Conservation (phyloP, 306 rosid species). For the Pyrus betulifolia region DNA sequence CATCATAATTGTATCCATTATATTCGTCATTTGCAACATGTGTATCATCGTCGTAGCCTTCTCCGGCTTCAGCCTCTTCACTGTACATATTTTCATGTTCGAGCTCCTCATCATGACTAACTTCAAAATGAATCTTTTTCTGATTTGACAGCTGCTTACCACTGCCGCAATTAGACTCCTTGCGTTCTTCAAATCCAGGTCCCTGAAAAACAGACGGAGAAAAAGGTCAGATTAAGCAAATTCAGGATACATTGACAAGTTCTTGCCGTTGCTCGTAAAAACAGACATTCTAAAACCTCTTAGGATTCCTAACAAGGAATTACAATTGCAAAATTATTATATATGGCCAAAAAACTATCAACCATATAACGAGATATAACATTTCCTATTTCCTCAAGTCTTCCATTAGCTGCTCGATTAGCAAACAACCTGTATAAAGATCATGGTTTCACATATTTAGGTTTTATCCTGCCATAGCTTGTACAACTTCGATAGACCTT, state of each 20-base stretch:
- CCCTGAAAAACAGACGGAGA: background rate
- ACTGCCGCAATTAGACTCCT: background rate
- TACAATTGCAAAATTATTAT: background rate
- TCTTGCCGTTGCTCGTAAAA: too few relatives aligned
- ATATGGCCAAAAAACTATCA: background rate
- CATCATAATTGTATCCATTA: background rate
- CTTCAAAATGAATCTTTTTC: background rate
- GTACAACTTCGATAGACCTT: background rate
- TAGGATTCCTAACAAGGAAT: background rate
- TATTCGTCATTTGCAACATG: background rate
- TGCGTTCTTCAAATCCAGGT: background rate
- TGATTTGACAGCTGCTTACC: background rate
- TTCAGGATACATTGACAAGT: background rate
- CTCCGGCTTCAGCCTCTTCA: constrained; percentile 3
- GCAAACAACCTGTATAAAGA: background rate
- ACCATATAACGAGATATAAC: background rate
- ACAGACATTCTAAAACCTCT: too few relatives aligned
- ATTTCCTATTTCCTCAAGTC: background rate
- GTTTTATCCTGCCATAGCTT: background rate
- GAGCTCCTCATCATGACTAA: background rate
- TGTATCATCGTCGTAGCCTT: background rate
- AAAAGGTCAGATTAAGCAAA: background rate
- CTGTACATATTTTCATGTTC: background rate
- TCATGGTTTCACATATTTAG: background rate
- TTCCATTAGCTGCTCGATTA: background rate